Evolutionary conservation across 768 basidiomycete genomes (phyloP).

Genomic region (Podaxis mareebaensis): DNA sequence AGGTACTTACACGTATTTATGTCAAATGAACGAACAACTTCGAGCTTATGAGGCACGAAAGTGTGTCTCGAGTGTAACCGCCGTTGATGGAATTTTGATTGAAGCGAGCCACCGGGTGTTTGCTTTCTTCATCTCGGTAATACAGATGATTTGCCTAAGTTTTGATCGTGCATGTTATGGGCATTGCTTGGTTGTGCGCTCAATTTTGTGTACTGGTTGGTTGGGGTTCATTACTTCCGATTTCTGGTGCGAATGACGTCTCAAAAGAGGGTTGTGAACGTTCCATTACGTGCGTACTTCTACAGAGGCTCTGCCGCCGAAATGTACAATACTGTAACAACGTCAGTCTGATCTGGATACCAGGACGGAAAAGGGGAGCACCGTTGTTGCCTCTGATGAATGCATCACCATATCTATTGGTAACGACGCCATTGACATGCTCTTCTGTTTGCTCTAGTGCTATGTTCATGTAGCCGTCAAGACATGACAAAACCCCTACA

Average conservation of each 20-base stretch:
- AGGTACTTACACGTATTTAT: neutral
- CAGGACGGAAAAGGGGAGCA: slow-evolving; percentile 25
- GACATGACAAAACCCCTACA: slow-evolving; percentile 86
- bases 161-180: neutral
- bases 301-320: slow-evolving; percentile 66
- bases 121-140: no score
- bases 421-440: slow-evolving; percentile 83
- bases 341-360: neutral
- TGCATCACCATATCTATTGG: slow-evolving; percentile 91
- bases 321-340: slow-evolving; percentile 68
- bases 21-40: neutral
- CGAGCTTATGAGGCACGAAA: neutral
- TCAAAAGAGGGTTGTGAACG: neutral
- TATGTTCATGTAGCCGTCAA: slow-evolving; percentile 99
- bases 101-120: no score
- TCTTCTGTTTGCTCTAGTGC: slow-evolving; percentile 98
- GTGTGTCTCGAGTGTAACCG: neutral
- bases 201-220: neutral
- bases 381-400: slow-evolving; percentile 96
- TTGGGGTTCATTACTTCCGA: neutral
- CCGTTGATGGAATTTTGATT: no score
- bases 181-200: neutral
- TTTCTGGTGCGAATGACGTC: neutral
- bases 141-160: no score
- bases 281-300: slow-evolving; percentile 18